Conservation (phyloP, 73 alveolate genomes). For the Paramecium sexaurelia region DNA sequence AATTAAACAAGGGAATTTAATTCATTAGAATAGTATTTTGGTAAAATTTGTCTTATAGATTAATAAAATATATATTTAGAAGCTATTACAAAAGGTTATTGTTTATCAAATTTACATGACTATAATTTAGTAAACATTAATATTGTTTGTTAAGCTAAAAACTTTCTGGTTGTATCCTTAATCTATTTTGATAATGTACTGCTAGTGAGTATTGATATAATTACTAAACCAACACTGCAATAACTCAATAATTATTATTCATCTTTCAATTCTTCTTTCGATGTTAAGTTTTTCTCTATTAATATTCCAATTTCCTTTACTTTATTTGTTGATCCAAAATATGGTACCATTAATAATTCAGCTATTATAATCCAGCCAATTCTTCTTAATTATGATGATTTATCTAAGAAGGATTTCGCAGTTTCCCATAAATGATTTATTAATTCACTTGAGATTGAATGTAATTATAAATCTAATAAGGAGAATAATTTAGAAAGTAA, state of each 20-base stretch:
- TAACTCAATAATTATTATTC: background rate
- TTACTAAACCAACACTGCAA: background rate
- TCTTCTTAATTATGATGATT: background rate
- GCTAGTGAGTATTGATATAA: background rate
- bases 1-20: constrained; percentile 11
- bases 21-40: constrained; percentile 20
- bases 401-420: background rate
- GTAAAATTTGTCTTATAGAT: background rate
- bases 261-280: background rate
- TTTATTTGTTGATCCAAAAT: constrained; percentile 14
- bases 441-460: constrained; percentile 22
- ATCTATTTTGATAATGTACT: background rate
- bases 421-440: constrained; percentile 47
- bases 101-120: background rate
- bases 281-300: background rate
- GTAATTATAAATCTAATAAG: background rate
- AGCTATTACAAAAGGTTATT: background rate
- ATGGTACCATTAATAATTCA: constrained; percentile 35
- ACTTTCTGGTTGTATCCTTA: constrained; percentile 20
- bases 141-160: constrained; percentile 23
- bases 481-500: background rate
- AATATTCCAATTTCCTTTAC: background rate
- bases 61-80: background rate
- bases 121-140: background rate
- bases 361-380: constrained; percentile 43